Conservation (phyloP, 2,329 filamentous ascomycete species). For the Fusarium paranaense region DNA sequence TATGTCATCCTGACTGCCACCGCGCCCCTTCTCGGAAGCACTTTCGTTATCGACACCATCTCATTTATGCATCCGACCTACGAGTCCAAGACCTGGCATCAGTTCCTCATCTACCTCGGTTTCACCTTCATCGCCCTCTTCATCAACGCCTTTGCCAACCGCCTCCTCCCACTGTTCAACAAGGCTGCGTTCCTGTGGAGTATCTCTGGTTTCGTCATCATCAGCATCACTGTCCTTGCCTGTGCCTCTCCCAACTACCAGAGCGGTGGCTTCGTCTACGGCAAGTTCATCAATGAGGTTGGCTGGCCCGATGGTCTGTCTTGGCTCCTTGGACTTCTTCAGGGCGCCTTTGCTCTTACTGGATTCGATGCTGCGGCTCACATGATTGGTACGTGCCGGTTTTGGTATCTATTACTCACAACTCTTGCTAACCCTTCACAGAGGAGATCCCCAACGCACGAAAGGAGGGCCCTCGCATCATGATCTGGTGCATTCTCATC, state of each 20-base stretch:
- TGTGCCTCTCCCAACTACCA: constrained; percentile 75
- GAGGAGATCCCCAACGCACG: constrained; percentile 70
- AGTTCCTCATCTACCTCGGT: constrained; percentile 78
- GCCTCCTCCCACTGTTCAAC: constrained; percentile 72
- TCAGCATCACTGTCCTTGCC: constrained; percentile 76
- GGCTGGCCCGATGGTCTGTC: constrained; percentile 77
- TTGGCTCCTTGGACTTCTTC: constrained; percentile 66
- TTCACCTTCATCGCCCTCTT: constrained; percentile 71
- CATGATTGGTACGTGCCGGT: constrained; percentile 40
- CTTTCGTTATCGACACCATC: constrained; percentile 75
- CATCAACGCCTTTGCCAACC: constrained; percentile 72
- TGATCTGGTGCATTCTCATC: constrained; percentile 73
- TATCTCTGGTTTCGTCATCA: constrained; percentile 74
- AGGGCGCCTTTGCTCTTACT: constrained; percentile 62
- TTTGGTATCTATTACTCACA: too few species aligned
- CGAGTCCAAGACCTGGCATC: constrained; percentile 72
- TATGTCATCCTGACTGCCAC: constrained; percentile 78
- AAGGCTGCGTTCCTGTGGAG: constrained; percentile 79
- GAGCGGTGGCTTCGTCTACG: constrained; percentile 73
- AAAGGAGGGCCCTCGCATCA: constrained; percentile 72
- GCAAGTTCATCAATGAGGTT: constrained; percentile 74
- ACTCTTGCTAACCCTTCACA: background rate
- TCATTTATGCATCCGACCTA: constrained; percentile 70
- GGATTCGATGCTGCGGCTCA: constrained; percentile 62
- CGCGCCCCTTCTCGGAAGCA: constrained; percentile 74